Conservation (phyloP, 225 moss, liverwort and hornwort genomes). For the Pseudoscleropodium purum region DNA sequence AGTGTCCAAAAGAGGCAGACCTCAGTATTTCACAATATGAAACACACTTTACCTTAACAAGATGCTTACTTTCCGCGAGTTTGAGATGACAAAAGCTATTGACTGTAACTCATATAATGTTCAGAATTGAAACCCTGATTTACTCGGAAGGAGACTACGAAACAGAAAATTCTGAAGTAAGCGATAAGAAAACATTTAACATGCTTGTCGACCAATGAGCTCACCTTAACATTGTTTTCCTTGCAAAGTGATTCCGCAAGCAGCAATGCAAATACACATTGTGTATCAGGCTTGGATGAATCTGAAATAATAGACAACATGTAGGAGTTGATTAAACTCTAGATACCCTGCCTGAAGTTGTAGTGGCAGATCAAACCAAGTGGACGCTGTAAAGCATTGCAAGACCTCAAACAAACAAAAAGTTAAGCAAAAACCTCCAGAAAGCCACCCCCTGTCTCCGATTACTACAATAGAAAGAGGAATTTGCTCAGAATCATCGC, state of each 20-base stretch:
- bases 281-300: constrained; percentile 58
- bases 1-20: background rate
- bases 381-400: background rate
- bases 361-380: background rate
- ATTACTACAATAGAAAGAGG: constrained; percentile 58
- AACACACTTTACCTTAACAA: background rate
- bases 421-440: constrained; percentile 37
- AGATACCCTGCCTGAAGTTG: background rate
- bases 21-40: background rate
- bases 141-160: background rate
- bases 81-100: background rate
- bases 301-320: constrained; percentile 27
- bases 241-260: constrained; percentile 63
- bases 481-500: constrained; percentile 35
- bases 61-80: background rate
- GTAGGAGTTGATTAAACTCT: background rate
- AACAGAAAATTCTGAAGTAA: background rate
- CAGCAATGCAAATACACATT: constrained; percentile 57
- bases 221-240: constrained; percentile 55
- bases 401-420: background rate
- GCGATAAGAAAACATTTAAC: background rate
- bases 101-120: background rate
- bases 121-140: background rate
- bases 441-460: constrained; percentile 53
- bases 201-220: background rate